A percentile compares a stretch with the other conserved stretches of the same genome.
These are phyloP conservation scores for Sistotremastrum niveocremeum DNA, from an alignment of 768 basidiomycete genomes.

Conservation along the genomic window DNA sequence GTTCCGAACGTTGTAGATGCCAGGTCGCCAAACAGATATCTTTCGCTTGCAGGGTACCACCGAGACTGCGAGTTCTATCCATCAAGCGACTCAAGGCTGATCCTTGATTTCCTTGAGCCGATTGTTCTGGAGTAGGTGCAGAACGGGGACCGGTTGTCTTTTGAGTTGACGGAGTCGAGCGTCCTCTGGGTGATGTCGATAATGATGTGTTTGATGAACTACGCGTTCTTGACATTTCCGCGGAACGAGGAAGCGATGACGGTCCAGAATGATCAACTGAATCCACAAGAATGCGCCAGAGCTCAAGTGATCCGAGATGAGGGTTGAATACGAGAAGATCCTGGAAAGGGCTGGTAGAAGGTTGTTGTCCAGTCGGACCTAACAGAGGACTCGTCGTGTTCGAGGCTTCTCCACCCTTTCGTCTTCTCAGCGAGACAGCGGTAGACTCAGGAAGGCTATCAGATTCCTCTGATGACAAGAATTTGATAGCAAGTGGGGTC, in stretches of 20 bases:
- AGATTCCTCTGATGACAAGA: no score
- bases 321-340: conserved; percentile 62
- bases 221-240: conserved; percentile 41
- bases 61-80: neutral
- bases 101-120: conserved; percentile 22
- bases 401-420: no score
- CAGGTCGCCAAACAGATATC: conserved; percentile 47
- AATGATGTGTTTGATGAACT: conserved; percentile 22
- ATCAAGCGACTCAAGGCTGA: conserved; percentile 18
- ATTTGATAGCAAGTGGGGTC: no score
- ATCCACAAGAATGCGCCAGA: conserved; percentile 41
- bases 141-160: conserved; percentile 9
- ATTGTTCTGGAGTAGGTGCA: conserved; percentile 13
- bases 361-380: no score
- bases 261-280: conserved; percentile 11
- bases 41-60: conserved; percentile 9
- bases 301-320: conserved; percentile 35
- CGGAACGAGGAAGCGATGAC: conserved; percentile 16
- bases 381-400: no score
- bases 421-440: no score
- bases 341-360: conserved; percentile 23
- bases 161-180: conserved; percentile 18
- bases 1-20: conserved; percentile 38
- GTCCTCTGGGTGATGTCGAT: conserved; percentile 18
- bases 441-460: no score